Evolutionary conservation across 2,329 filamentous ascomycete species (phyloP).

Genomic region (Fusarium sp.): DNA sequence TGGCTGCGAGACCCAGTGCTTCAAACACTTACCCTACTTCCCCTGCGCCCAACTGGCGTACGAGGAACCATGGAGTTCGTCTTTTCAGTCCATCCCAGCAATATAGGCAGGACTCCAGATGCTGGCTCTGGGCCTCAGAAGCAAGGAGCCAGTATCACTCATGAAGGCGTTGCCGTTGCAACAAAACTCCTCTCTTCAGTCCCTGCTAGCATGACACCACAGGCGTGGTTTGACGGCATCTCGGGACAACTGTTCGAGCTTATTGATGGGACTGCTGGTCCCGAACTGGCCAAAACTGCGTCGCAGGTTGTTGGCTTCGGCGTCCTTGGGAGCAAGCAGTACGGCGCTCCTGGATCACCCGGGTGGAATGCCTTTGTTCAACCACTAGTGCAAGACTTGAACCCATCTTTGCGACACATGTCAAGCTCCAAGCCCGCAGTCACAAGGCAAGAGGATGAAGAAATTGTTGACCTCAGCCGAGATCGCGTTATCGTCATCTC

Average conservation of each 20-base stretch:
- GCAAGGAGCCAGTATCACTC: constrained; percentile 72
- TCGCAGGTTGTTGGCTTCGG: constrained; percentile 64
- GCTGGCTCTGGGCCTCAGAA: constrained; percentile 59
- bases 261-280: constrained; percentile 65
- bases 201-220: constrained; percentile 63
- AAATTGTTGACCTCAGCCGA: constrained; percentile 60
- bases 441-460: constrained; percentile 49
- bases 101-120: constrained; percentile 55
- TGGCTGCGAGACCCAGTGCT: constrained; percentile 71
- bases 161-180: constrained; percentile 74
- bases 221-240: constrained; percentile 70
- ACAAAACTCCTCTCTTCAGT: constrained; percentile 71
- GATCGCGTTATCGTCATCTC: constrained; percentile 60
- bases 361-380: constrained; percentile 73
- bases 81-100: constrained; percentile 73
- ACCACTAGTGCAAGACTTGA: constrained; percentile 66
- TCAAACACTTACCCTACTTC: constrained; percentile 68
- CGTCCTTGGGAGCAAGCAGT: constrained; percentile 71
- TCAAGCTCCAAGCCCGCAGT: background rate
- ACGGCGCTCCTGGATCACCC: constrained; percentile 70
- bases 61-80: constrained; percentile 77
- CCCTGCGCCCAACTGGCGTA: constrained; percentile 72
- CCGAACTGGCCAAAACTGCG: constrained; percentile 52
- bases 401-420: constrained; percentile 52
- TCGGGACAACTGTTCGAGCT: constrained; percentile 70